Base-by-base conservation (phyloP, 202 grass and related monocot species). In the Panicum virgatum region DNA sequence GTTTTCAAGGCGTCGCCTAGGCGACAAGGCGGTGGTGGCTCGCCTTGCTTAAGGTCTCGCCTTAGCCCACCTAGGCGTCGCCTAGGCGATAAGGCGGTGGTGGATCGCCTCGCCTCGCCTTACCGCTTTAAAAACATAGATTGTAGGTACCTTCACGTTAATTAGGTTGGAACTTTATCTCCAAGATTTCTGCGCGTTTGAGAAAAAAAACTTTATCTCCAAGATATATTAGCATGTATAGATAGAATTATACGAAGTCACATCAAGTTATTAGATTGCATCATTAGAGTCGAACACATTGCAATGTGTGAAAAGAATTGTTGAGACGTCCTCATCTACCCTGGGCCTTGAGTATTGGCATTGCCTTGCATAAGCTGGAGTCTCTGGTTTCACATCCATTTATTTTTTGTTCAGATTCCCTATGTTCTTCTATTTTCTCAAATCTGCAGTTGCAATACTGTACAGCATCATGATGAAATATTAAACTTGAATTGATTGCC, bases 181-280 rank as follows among this genome's bases (percentile, higher is more conserved):
- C n/a, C n/a, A n/a, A n/a, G n/a, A n/a, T n/a, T n/a, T n/a, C n/a
- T n/a, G n/a, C n/a, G n/a, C n/a, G n/a, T n/a, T n/a, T n/a, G n/a
- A n/a, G n/a, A n/a, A n/a, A n/a, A n/a, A n/a, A n/a, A n/a, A n/a
- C n/a, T n/a, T n/a, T n/a, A n/a, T n/a, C 16, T 8, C 19, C 2
- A 53, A n/a, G 9, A 62, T 10, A 32, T 38, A n/a, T 12, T 9
- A 12, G 39, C 30, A 30, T 3, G 30, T 30, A n/a, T n/a, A n/a
- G n/a, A n/a, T n/a, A n/a, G n/a, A n/a, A n/a, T n/a, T n/a, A n/a
- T n/a, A n/a, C n/a, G n/a, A n/a, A n/a, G n/a, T n/a, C n/a, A n/a
- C n/a, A n/a, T n/a, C n/a, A n/a, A n/a, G n/a, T n/a, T n/a, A n/a
- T 30, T 77, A 77, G 67, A 72, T 54, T 54, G 20, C 51, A 54